phyloP scores from a whole-genome alignment of 257 asterid genomes.

The Rubia yunnanensis region DNA sequence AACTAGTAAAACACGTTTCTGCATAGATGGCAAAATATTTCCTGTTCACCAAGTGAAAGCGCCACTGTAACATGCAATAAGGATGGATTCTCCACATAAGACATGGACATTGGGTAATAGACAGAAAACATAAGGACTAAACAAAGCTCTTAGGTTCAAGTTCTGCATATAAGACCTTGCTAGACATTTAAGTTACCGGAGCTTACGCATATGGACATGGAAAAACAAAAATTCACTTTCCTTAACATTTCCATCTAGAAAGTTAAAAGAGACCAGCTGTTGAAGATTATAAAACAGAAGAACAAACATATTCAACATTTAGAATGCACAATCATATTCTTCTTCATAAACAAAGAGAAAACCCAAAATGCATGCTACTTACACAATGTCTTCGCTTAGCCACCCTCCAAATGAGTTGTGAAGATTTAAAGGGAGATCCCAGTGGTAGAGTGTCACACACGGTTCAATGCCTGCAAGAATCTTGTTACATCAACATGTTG shows the following conservation, averaged over 20 bases:
- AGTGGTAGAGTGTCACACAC: constrained; percentile 39
- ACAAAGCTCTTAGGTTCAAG: background rate
- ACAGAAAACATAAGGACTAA: background rate
- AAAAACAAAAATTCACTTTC: background rate
- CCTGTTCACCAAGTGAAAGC: constrained; percentile 20
- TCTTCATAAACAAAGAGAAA: background rate
- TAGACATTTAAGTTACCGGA: background rate
- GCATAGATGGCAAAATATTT: constrained; percentile 49
- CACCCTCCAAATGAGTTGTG: constrained; percentile 41
- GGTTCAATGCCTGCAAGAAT: constrained; percentile 41
- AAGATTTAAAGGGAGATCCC: constrained; percentile 53
- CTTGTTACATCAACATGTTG: constrained; percentile 10
- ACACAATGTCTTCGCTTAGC: constrained; percentile 35
- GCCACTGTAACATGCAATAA: background rate
- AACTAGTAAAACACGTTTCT: constrained; percentile 41
- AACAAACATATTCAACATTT: background rate
- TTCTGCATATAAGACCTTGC: background rate
- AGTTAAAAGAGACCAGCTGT: background rate
- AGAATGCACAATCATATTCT: background rate
- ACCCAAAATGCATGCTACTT: constrained; percentile 11
- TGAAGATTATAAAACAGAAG: background rate
- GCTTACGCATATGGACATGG: background rate
- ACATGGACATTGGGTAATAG: background rate
- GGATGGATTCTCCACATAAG: background rate
- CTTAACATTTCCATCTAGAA: background rate